Evolutionary conservation across 257 asterid species (phyloP).

Genomic region (Vinca minor): DNA sequence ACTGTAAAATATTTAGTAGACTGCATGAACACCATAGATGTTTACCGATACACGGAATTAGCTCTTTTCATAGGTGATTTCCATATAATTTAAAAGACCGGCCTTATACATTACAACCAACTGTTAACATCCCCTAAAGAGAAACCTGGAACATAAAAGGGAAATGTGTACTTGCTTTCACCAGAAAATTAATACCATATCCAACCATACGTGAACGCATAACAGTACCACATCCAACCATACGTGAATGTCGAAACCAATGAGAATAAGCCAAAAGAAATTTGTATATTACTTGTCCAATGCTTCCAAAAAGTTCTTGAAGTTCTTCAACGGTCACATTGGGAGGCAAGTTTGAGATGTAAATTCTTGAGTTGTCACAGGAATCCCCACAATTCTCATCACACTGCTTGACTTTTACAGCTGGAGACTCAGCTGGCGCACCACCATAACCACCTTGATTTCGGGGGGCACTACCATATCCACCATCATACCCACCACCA

Average conservation of each 20-base stretch:
- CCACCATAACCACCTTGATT: conserved; percentile 55
- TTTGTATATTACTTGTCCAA: conserved; percentile 84
- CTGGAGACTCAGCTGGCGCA: conserved; percentile 55
- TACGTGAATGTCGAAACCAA: conserved; percentile 11
- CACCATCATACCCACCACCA: too few relatives aligned
- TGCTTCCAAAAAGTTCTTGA: conserved; percentile 93
- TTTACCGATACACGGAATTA: background rate
- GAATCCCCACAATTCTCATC: conserved; percentile 89
- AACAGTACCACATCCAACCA: conserved; percentile 3
- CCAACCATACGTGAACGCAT: background rate
- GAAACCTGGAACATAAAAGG: background rate
- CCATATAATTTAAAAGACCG: background rate
- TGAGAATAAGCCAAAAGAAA: conserved; percentile 22
- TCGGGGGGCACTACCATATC: conserved; percentile 58
- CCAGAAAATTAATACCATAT: conserved; percentile 1
- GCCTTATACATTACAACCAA: background rate
- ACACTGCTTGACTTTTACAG: conserved; percentile 86
- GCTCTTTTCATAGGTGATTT: background rate
- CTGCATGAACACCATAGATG: background rate
- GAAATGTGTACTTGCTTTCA: background rate
- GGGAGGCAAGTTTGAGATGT: conserved; percentile 96
- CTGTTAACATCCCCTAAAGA: background rate
- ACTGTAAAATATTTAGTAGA: background rate
- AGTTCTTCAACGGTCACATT: conserved; percentile 91
- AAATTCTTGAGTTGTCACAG: conserved; percentile 92